Conservation (phyloP, 1,139 yeast genomes). For the Saccharomycopsis phalli region DNA sequence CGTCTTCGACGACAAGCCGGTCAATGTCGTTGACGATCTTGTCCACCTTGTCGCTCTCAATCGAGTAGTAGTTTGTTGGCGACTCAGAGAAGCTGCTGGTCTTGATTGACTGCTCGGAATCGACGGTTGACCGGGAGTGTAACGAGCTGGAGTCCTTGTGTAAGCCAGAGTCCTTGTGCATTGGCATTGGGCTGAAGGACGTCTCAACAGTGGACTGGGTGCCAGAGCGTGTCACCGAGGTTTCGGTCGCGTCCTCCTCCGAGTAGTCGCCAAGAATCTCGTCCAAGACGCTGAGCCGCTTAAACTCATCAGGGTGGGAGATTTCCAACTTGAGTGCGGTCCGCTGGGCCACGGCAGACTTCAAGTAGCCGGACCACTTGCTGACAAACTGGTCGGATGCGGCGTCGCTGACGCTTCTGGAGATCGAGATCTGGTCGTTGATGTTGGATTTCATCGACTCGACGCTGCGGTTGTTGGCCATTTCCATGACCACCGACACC, state of each 20-base stretch:
- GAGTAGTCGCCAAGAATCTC: conserved; percentile 13
- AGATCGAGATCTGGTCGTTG: conserved; percentile 1
- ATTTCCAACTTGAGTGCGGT: conserved; percentile 27
- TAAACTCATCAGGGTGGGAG: conserved; percentile 7
- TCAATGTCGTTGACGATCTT: no score
- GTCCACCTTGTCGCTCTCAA: conserved; percentile 5
- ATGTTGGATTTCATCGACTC: conserved; percentile 9
- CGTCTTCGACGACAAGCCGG: neutral
- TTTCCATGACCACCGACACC: neutral
- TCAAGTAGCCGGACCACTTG: conserved; percentile 29
- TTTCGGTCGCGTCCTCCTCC: conserved; percentile 7
- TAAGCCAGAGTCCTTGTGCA: neutral
- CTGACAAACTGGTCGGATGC: conserved; percentile 24
- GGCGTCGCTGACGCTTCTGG: neutral
- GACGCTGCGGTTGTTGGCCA: neutral
- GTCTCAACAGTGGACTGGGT: conserved; percentile 1
- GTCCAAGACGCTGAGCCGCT: conserved; percentile 14
- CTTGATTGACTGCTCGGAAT: conserved; percentile 15
- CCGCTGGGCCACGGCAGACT: conserved; percentile 28
- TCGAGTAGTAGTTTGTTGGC: conserved; percentile 18
- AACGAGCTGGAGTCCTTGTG: conserved; percentile 14
- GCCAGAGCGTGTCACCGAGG: neutral
- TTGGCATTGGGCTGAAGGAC: conserved; percentile 2
- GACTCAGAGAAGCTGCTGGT: conserved; percentile 12
- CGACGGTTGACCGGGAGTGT: conserved; percentile 14